Evolutionary conservation across 164 flowering plant genomes (phyloP).

Genomic region (Warburgia ugandensis): DNA sequence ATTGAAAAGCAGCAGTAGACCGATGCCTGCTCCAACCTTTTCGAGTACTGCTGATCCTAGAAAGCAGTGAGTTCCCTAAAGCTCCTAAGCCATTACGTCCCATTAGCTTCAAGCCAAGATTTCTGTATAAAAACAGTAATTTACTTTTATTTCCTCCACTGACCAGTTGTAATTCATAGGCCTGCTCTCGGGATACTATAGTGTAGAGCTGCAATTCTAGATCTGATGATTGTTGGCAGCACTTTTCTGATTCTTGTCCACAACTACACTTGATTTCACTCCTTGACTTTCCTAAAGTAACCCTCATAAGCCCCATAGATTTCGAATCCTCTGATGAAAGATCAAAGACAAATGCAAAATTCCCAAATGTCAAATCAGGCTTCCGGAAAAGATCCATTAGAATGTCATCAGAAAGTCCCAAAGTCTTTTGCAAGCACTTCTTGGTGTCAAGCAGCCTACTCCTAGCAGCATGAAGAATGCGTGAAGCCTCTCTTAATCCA

Average conservation of each 20-base stretch:
- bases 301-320: constrained; percentile 60
- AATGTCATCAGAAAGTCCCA: constrained; percentile 35
- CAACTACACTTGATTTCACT: constrained; percentile 14
- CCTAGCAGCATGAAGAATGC: constrained; percentile 40
- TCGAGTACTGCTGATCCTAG: constrained; percentile 44
- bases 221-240: constrained; percentile 7
- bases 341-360: constrained; percentile 45
- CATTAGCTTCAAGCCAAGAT: constrained; percentile 57
- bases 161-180: constrained; percentile 34
- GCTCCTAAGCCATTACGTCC: constrained; percentile 46
- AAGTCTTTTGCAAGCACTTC: constrained; percentile 26
- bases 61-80: constrained; percentile 31
- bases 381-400: constrained; percentile 50
- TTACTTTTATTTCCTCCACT: constrained; percentile 36
- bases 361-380: constrained; percentile 73
- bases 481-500: constrained; percentile 54
- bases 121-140: constrained; percentile 29
- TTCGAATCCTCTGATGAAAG: constrained; percentile 40
- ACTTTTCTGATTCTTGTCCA: constrained; percentile 15
- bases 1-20: not conserved
- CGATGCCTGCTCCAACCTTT: constrained; percentile 33
- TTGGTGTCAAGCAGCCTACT: constrained; percentile 20
- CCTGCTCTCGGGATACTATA: constrained; percentile 54
- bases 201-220: constrained; percentile 47
- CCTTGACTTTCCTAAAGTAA: constrained; percentile 30